Base-by-base conservation (phyloP, 768 basidiomycete genomes). In the Phanerochaete sordida region DNA sequence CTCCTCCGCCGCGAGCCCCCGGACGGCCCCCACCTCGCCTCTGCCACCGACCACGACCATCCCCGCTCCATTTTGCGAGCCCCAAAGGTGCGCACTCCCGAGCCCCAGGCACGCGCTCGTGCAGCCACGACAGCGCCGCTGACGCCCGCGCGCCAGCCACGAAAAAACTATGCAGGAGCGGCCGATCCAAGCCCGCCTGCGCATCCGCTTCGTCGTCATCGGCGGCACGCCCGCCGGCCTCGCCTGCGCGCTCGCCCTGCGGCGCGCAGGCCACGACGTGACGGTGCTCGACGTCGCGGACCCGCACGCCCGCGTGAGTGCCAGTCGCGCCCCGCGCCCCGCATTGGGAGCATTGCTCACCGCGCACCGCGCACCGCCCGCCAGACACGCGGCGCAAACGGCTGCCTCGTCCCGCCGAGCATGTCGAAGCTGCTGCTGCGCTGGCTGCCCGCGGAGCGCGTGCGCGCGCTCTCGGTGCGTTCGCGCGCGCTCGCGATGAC, bases 371-470 rank as follows among this genome's bases (percentile, higher is more conserved):
- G n/a, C n/a, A n/a, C 23, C 33, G 19, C 13, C 6, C 12, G 27
- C n/a, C 33, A 59, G 58, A 51, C 30, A 7, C 52, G 59, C 46
- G 50, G 44, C n/a, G 3, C 23, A 7, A 39, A n/a, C 47, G 59
- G 62, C 21, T 51, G 30, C 53, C 35, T 27, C 31, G 39, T 84
- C 11, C 81, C 84, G 24, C 84, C 86, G 7, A 86, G 86, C 59
- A 79, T 85, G 73, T 80, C 83, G 5, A 78, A 79, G 58, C 68
- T 86, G 2, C 70, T 85, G 21, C 75, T 78, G 50, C 74, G 79
- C 51, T 88, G 86, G 85, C 85, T 83, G 11, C 73, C 85, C 5
- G 76, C 74, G 27, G 74, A 78, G 7, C 62, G 70, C 4, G 65
- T 87, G 35, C 67, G 71, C 2, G 69, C 74, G 27, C 71, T 76